These are phyloP conservation scores for Starmerella davenportii DNA, from an alignment of 805 yeast genomes.

Conservation along the genomic window DNA sequence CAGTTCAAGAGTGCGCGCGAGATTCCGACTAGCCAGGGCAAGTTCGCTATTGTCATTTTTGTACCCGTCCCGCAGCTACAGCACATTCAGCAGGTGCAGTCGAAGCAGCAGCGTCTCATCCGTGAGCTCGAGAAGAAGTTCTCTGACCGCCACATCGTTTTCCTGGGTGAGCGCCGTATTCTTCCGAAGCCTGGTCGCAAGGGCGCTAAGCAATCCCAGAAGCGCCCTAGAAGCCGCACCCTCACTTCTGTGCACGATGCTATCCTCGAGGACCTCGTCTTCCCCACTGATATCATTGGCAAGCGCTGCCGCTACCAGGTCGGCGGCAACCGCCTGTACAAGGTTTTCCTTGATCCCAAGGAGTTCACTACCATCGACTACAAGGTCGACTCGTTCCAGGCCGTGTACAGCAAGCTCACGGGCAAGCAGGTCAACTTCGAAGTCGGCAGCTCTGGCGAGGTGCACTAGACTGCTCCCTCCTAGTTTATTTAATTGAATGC, in stretches of 20 bases:
- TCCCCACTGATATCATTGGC: conserved; percentile 98
- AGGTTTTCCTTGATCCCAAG: conserved; percentile 93
- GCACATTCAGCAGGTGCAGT: conserved; percentile 92
- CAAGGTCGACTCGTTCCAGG: conserved; percentile 98
- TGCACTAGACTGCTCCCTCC: conserved; percentile 11
- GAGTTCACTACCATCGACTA: conserved; percentile 92
- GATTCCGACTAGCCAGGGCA: conserved; percentile 95
- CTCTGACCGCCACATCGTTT: conserved; percentile 98
- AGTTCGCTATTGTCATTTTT: conserved; percentile 94
- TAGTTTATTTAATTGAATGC: too few relatives aligned
- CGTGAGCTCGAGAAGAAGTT: conserved; percentile 99
- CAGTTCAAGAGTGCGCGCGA: conserved; percentile 98
- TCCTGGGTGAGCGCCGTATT: conserved; percentile 99
- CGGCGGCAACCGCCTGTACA: conserved; percentile 97
- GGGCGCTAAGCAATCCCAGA: conserved; percentile 76
- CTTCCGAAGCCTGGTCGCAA: conserved; percentile 94
- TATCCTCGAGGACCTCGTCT: conserved; percentile 95
- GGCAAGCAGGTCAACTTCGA: conserved; percentile 99
- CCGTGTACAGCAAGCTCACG: conserved; percentile 93
- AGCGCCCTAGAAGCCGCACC: conserved; percentile 99
- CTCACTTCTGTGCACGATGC: conserved; percentile 97
- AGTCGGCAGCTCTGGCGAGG: conserved; percentile 29
- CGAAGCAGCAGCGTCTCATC: conserved; percentile 80
- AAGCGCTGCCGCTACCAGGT: conserved; percentile 98
- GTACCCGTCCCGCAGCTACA: conserved; percentile 91